Evolutionary conservation across 2,329 filamentous ascomycete species (phyloP).

Genomic region (Pyrenochaeta sp.): DNA sequence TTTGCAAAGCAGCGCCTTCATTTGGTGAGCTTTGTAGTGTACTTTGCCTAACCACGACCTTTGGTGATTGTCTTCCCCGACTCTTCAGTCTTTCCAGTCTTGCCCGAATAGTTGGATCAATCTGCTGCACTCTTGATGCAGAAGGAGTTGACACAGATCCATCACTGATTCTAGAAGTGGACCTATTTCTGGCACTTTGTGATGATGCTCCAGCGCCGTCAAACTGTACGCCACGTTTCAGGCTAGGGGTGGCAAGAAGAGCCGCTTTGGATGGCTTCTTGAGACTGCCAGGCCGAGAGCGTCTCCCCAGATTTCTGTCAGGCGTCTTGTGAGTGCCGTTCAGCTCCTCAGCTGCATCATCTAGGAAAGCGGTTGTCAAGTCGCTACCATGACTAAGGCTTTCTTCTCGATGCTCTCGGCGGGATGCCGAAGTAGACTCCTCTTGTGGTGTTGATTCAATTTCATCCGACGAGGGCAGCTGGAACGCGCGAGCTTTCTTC

Average conservation of each 20-base stretch:
- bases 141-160: background rate
- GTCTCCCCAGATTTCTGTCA: background rate
- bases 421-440: background rate
- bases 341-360: slow-evolving; percentile 3
- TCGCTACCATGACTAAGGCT: slow-evolving; percentile 3
- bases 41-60: background rate
- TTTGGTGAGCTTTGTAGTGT: background rate
- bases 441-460: slow-evolving; percentile 20
- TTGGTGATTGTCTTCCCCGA: background rate
- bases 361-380: slow-evolving; percentile 13
- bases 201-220: background rate
- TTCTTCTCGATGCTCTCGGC: background rate
- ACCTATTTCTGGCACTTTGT: background rate
- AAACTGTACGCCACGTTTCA: slow-evolving; percentile 2
- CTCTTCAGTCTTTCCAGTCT: slow-evolving; percentile 1
- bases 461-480: slow-evolving; percentile 12
- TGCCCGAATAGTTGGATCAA: slow-evolving; percentile 2
- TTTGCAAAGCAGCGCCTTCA: background rate
- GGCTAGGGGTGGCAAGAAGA: slow-evolving; percentile 6
- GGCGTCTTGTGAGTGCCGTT: slow-evolving; percentile 5
- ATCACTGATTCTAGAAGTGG: no score
- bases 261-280: slow-evolving; percentile 14
- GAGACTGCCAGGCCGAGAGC: slow-evolving; percentile 12
- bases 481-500: slow-evolving; percentile 13
- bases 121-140: background rate